Base-by-base conservation (phyloP, 2,329 filamentous ascomycete genomes). In the Cylindrodendrum hubeiense region DNA sequence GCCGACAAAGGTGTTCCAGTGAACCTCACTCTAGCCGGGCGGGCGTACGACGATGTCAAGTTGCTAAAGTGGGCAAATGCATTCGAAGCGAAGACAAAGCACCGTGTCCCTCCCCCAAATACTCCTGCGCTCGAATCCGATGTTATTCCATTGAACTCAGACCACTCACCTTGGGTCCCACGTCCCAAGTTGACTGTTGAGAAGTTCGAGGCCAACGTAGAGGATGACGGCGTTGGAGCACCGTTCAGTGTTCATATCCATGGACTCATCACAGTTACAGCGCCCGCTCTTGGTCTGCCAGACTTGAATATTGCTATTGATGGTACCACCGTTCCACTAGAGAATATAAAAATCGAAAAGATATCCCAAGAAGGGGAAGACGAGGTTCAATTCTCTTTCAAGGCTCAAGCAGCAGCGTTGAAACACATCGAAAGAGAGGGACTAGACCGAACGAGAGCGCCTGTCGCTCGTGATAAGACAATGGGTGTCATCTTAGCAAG, bases 11-110 rank as follows among this genome's bases (percentile, higher is more conserved):
- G 71, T 1, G 86, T 89, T 82, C 86, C 86, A 0, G 79, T 87
- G 0, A 85, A 85, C 26, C 67, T 88, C 12, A 87, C 85, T 0
- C 87, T 89, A 70, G 83, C 82, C 0, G 82, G 82, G 0, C 83
- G 79, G 34, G 84, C 83, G 2, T 85, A 84, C 50, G 77, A 80
- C 0, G 86, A 88, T 60, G 59, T 46, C 2, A 67, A 69, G 0
- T 33, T 81, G 9, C 41, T 81, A 13, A 59, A 57, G 3, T 76
- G 62, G 44, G 73, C 71, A 0, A 66, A 65, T 26, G 71, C 71
- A 1, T 75, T 67, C 15, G 71, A 75, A 34, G 56, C 39, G 22
- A 55, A 60, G n/a, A 63, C 52, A 2, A 28, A 47, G 2, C 28
- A 43, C 0, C 66, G 71, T 6, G 22, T 54, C 2, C 10, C 58